Evolutionary conservation across 129 eudicot genomes (phyloP).

Genomic region (Tagetes erecta): DNA sequence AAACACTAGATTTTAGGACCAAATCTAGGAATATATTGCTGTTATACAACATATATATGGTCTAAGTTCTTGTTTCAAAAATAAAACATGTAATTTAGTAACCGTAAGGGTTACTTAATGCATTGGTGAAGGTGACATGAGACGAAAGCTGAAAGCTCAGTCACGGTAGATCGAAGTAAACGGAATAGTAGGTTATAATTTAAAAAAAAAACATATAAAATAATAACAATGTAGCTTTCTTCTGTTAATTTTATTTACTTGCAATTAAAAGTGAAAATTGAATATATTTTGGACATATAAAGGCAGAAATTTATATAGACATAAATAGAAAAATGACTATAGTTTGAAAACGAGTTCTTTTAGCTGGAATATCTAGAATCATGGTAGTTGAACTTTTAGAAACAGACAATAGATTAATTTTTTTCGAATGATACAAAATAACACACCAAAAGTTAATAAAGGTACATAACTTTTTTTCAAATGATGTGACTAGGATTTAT

Average conservation of each 20-base stretch:
- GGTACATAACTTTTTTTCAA: neutral
- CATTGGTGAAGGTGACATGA: too few species aligned
- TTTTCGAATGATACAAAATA: neutral
- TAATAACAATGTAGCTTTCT: neutral
- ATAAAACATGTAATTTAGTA: too few species aligned
- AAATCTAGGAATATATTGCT: too few species aligned
- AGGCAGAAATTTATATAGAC: neutral
- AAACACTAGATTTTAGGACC: neutral
- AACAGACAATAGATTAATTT: neutral
- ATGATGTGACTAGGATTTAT: neutral
- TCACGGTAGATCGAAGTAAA: too few species aligned
- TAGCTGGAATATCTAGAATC: conserved; percentile 16
- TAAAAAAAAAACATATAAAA: too few species aligned
- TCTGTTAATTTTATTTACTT: neutral
- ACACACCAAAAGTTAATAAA: neutral
- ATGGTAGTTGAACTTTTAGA: neutral
- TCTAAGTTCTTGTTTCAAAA: too few species aligned
- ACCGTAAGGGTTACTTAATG: too few species aligned
- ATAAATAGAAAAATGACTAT: neutral
- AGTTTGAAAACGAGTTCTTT: neutral
- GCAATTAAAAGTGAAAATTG: neutral
- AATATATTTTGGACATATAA: neutral
- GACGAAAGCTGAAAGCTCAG: too few species aligned
- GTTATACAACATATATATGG: too few species aligned
- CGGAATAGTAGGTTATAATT: too few species aligned